These are phyloP conservation scores for Fraxinus quadrangulata DNA, from an alignment of 257 asterid genomes.

Conservation along the genomic window DNA sequence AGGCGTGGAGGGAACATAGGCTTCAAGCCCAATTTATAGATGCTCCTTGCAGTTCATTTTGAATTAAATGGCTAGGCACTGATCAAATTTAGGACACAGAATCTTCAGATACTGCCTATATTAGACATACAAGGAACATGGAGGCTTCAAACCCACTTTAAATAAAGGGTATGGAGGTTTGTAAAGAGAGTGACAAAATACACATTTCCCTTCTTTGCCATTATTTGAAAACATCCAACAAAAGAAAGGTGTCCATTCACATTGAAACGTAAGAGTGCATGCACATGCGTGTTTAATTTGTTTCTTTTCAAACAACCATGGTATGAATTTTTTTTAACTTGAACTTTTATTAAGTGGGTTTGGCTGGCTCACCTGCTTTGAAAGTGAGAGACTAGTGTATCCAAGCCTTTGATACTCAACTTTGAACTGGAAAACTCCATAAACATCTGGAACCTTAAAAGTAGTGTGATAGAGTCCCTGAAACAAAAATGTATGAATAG, in stretches of 20 bases:
- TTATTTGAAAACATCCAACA: not conserved
- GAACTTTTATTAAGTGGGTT: not conserved
- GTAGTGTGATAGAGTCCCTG: slow-evolving; percentile 75
- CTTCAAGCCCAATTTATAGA: not conserved
- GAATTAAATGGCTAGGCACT: not conserved
- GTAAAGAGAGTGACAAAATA: not conserved
- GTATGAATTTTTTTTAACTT: not conserved
- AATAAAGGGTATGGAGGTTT: not conserved
- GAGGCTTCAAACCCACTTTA: not conserved
- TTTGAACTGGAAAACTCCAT: slow-evolving; percentile 93
- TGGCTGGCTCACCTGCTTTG: slow-evolving; percentile 64
- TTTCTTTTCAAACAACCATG: not conserved
- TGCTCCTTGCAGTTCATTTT: not conserved
- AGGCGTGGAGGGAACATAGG: not conserved
- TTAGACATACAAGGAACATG: not conserved
- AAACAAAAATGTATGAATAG: slow-evolving; percentile 25
- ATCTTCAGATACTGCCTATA: not conserved
- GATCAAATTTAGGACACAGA: not conserved
- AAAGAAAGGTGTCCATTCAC: not conserved
- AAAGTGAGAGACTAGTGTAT: slow-evolving; percentile 61
- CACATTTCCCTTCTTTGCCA: not conserved
- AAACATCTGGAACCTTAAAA: slow-evolving; percentile 87
- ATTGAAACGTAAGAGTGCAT: not conserved
- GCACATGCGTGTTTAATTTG: not conserved
- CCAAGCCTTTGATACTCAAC: slow-evolving; percentile 81